Base-by-base conservation (phyloP, 805 yeast genomes). In the Candida yuanshanica region DNA sequence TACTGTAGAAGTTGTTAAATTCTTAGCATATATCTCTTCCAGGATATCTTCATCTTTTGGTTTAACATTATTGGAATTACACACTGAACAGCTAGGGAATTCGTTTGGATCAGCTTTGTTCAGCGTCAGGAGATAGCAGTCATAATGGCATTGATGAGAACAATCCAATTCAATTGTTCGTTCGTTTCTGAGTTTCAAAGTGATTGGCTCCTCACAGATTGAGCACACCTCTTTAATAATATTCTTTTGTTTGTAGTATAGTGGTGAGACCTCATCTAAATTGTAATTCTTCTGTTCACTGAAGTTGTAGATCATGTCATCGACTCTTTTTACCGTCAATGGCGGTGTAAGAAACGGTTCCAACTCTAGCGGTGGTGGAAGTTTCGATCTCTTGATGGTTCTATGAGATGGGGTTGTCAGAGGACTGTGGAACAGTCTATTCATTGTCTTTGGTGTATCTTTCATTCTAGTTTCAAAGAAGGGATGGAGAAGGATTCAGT, bases 171-270 rank as follows among this genome's bases (percentile, higher is more conserved):
- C 69, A 4, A 74, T 42, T 1, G 67, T 46, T 25, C 60, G 64
- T 55, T 75, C 79, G 11, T 73, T 75, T 8, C 53, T 50, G 27
- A 73, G 61, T 12, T 62, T 56, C 35, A 58, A 59, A 3, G 60
- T 54, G 29, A 74, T 50, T 4, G 64, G 56, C 43, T 74, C 78
- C 12, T 63, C 62, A 51, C 80, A 75, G 31, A 72, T 59, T 12
- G 67, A 62, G 48, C 79, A 74, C 4, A 24, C 38, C 25, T 55
- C 59, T 18, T 59, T 55, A 4, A 52, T 33, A 35, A 46, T 59
- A 22, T 41, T 38, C 41, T 44, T 43, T 8, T 49, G 38, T 31
- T 35, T 41, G 3, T 42, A 33, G 18, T 12, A 38, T 13, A 20
- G 10, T 33, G 26, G 24, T 20, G 31, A 11, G 16, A 26, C 25